Percentiles rank a stretch among this genome's conserved stretches.
These are phyloP conservation scores for Leccinum boreale DNA, from an alignment of 768 basidiomycete genomes.

Conservation along the genomic window DNA sequence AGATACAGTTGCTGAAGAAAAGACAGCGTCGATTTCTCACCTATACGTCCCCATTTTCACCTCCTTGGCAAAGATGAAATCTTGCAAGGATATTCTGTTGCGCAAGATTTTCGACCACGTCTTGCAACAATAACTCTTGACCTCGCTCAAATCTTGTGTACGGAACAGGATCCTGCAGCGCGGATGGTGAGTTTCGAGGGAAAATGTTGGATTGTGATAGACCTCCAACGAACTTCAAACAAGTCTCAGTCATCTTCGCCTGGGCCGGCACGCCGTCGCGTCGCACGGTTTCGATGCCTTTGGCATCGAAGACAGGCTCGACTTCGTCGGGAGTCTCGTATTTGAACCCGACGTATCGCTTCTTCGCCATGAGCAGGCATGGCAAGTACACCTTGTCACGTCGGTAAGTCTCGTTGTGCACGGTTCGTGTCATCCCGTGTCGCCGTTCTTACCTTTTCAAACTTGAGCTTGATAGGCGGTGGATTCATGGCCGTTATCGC, in stretches of 20 bases:
- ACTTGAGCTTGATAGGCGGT: slow-evolving; percentile 90
- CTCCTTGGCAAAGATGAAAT: slow-evolving; percentile 94
- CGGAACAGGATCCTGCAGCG: slow-evolving; percentile 83
- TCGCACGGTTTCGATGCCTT: slow-evolving; percentile 96
- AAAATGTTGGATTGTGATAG: neutral
- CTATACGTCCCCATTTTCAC: slow-evolving; percentile 93
- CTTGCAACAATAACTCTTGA: slow-evolving; percentile 83
- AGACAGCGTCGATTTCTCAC: slow-evolving; percentile 33
- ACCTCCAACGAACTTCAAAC: slow-evolving; percentile 63
- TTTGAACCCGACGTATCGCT: slow-evolving; percentile 97
- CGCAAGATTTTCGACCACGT: slow-evolving; percentile 86
- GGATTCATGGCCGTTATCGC: slow-evolving; percentile 85
- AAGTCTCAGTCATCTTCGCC: slow-evolving; percentile 88
- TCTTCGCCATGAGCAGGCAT: slow-evolving; percentile 95
- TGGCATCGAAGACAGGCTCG: slow-evolving; percentile 87
- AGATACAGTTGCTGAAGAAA: neutral
- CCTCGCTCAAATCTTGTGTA: slow-evolving; percentile 80
- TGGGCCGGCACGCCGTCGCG: slow-evolving; percentile 90
- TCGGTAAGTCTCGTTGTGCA: neutral
- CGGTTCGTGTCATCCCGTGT: neutral
- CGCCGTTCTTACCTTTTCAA: slow-evolving; percentile 73
- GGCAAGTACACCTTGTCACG: slow-evolving; percentile 81
- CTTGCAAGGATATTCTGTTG: slow-evolving; percentile 78
- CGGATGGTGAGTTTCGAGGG: neutral
- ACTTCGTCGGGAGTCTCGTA: slow-evolving; percentile 80